Percentiles rank a stretch among this genome's conserved stretches.
These are phyloP conservation scores for Cadophora sp. DNA, from an alignment of 2,329 filamentous ascomycete species.

Conservation along the genomic window DNA sequence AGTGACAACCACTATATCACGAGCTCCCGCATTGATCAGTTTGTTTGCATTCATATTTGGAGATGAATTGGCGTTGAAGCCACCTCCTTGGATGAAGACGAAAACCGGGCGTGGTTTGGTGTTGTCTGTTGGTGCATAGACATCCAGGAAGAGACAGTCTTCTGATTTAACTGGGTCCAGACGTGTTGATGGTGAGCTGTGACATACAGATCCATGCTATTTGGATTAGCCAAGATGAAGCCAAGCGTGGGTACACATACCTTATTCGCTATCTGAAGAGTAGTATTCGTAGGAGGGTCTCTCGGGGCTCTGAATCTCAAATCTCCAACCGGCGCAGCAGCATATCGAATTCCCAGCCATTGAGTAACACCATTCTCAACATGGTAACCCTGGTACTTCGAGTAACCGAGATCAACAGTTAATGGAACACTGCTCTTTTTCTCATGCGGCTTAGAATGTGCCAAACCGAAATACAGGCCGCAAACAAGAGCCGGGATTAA, in stretches of 20 bases:
- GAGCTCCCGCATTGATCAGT: constrained; percentile 63
- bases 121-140: constrained; percentile 64
- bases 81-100: constrained; percentile 64
- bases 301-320: constrained; percentile 72
- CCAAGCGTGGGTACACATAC: constrained; percentile 29
- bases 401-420: constrained; percentile 67
- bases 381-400: constrained; percentile 65
- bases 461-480: constrained; percentile 27
- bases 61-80: constrained; percentile 59
- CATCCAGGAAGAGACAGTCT: constrained; percentile 74
- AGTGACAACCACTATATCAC: constrained; percentile 71
- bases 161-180: constrained; percentile 54
- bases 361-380: constrained; percentile 65
- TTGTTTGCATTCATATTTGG: constrained; percentile 65
- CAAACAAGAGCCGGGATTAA: constrained; percentile 18
- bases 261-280: constrained; percentile 37
- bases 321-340: constrained; percentile 69
- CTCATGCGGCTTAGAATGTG: not conserved
- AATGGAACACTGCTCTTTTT: constrained; percentile 15
- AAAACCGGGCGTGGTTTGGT: constrained; percentile 63
- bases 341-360: constrained; percentile 80
- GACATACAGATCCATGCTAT: constrained; percentile 40
- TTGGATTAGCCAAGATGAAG: constrained; percentile 17
- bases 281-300: constrained; percentile 56
- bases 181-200: constrained; percentile 36